Evolutionary conservation across 306 rosid species (phyloP).

Genomic region (Elaeagnus macrophylla): DNA sequence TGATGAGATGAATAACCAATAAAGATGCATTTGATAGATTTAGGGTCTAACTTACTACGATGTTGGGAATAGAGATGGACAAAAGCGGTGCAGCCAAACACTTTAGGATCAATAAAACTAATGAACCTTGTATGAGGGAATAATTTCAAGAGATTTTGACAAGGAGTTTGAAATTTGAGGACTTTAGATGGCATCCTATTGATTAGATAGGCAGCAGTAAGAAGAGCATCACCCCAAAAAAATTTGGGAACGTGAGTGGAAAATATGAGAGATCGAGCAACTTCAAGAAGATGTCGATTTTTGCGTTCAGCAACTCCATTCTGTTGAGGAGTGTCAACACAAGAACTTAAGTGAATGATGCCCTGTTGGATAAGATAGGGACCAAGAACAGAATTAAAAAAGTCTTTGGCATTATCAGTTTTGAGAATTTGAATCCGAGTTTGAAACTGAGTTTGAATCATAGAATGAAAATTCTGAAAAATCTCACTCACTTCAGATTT

Average conservation of each 20-base stretch:
- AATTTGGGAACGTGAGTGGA: conserved; percentile 1
- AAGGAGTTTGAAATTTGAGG: too few species aligned
- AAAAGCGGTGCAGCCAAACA: neutral
- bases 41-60: conserved; percentile 7
- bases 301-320: neutral
- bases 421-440: neutral
- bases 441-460: neutral
- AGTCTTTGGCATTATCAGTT: neutral
- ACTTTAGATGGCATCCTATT: too few species aligned
- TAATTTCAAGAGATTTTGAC: neutral
- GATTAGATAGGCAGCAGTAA: neutral
- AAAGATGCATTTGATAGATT: conserved; percentile 2
- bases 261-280: neutral
- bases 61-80: neutral
- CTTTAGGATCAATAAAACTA: too few species aligned
- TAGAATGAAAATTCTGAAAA: neutral
- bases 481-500: neutral
- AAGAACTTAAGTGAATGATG: conserved; percentile 1
- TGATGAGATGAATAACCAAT: neutral
- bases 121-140: neutral
- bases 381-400: neutral
- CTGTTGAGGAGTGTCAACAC: neutral
- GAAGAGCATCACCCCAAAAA: conserved; percentile 1
- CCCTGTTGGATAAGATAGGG: neutral
- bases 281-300: conserved; percentile 4